phyloP scores from a whole-genome alignment of 805 yeast genomes.

The Sungouiella blattae region DNA sequence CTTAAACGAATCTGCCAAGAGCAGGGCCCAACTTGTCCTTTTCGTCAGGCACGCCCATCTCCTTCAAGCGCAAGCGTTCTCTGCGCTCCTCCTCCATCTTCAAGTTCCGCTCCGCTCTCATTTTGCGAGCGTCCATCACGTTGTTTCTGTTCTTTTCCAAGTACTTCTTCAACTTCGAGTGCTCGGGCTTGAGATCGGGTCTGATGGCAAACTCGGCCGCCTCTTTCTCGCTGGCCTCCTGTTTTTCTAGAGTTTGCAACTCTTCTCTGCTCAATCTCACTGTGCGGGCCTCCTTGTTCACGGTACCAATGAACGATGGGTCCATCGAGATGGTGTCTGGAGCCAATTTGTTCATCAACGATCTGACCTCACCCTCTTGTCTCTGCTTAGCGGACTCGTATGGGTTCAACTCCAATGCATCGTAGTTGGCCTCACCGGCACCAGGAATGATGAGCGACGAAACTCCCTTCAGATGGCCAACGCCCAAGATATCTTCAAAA shows the following conservation, averaged over 20 bases:
- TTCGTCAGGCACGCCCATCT: slow-evolving; percentile 17
- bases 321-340: slow-evolving; percentile 92
- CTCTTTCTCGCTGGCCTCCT: slow-evolving; percentile 27
- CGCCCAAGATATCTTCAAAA: slow-evolving; percentile 92
- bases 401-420: slow-evolving; percentile 90
- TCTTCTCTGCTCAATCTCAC: slow-evolving; percentile 64
- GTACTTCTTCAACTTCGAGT: slow-evolving; percentile 77
- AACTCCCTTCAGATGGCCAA: slow-evolving; percentile 71
- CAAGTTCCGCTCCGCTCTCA: slow-evolving; percentile 71
- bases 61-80: slow-evolving; percentile 29
- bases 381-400: slow-evolving; percentile 89
- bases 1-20: slow-evolving; percentile 16
- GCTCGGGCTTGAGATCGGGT: slow-evolving; percentile 73
- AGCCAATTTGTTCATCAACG: slow-evolving; percentile 78
- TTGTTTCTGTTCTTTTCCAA: slow-evolving; percentile 81
- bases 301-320: slow-evolving; percentile 82
- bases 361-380: slow-evolving; percentile 86
- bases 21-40: slow-evolving; percentile 18
- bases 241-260: slow-evolving; percentile 36
- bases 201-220: slow-evolving; percentile 54
- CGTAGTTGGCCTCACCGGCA: slow-evolving; percentile 96
- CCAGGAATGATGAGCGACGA: slow-evolving; percentile 93
- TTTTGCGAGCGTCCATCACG: slow-evolving; percentile 79
- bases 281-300: slow-evolving; percentile 64
- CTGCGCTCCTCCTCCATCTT: slow-evolving; percentile 71